Base-by-base conservation (phyloP, 2,329 filamentous ascomycete genomes). In the Botrytis sinoallii region DNA sequence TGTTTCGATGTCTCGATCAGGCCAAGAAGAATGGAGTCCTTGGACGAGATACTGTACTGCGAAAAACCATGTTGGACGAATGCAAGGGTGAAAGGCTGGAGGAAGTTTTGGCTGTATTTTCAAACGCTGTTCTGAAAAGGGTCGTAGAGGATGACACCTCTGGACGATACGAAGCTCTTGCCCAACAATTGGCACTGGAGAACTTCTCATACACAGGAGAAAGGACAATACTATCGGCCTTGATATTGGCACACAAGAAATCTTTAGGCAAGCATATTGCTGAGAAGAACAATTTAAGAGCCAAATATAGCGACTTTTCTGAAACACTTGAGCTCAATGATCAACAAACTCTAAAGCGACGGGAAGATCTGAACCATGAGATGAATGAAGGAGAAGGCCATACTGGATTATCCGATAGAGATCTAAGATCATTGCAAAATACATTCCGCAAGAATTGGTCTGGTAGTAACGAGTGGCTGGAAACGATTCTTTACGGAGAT, bases 21-120 rank as follows among this genome's bases (percentile, higher is more conserved):
- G 86, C 94, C 74, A 98, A 98, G 85, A 97, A 97, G 84, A 93
- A 90, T 83, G 95, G 94, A 44, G 85, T 91, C 0, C 85, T 98
- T 14, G 93, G 94, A 4, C 88, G 93, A 68, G 94, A 97, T 79
- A 88, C 89, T 0, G 88, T 97, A 0, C 84, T 98, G 46, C 90
- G 96, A 70, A 98, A 97, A 84, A 97, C 94, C 0, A 97, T 98
- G 93, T 85, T 99, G 70, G 96, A 99, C 81, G 95, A 99, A 79
- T 99, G 96, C 84, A 95, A 92, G 77, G 95, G 95, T 9, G 94
- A 97, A 72, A 91, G 93, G 76, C 89, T 98, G 72, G 94, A 95
- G 81, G 96, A 99, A 80, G 84, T 97, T 1, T 86, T 98, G 42
- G 90, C 93, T 4, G 86, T 90, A 0, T 97, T 99, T 79, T 98